Percentiles rank a stretch among this genome's conserved stretches.
Conservation (phyloP, 179 eudicot species). For the Corrigiola litoralis region DNA sequence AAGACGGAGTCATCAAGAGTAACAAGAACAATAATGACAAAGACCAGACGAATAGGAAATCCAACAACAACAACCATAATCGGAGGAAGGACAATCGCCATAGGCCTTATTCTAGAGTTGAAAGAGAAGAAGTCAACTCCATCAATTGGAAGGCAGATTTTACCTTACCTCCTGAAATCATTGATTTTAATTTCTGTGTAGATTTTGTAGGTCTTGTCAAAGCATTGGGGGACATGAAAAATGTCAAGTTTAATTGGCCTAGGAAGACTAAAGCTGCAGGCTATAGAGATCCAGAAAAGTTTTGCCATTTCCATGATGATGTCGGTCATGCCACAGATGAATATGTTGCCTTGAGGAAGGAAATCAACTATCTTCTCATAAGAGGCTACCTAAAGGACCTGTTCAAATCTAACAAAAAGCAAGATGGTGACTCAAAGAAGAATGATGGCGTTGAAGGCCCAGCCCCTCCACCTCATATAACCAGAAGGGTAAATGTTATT, state of each 20-base stretch:
- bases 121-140: too few species aligned
- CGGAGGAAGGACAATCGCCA: too few species aligned
- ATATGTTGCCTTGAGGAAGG: not conserved
- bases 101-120: too few species aligned
- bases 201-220: not conserved
- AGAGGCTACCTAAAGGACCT: not conserved
- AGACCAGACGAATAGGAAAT: not conserved
- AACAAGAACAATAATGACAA: not conserved
- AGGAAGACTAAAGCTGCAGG: not conserved
- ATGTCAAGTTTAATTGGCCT: not conserved
- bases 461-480: not conserved
- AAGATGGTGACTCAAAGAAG: not conserved
- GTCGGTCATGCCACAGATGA: not conserved
- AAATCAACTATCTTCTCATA: not conserved
- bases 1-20: not conserved
- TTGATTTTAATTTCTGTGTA: not conserved
- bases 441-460: too few species aligned
- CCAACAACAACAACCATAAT: not conserved
- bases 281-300: not conserved
- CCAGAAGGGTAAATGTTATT: not conserved
- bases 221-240: too few species aligned
- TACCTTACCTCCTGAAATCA: not conserved
- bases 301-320: not conserved
- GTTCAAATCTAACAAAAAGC: not conserved
- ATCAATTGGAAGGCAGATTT: too few species aligned